phyloP scores from a whole-genome alignment of 805 yeast genomes.

The Nakazawaea anatomiae region DNA sequence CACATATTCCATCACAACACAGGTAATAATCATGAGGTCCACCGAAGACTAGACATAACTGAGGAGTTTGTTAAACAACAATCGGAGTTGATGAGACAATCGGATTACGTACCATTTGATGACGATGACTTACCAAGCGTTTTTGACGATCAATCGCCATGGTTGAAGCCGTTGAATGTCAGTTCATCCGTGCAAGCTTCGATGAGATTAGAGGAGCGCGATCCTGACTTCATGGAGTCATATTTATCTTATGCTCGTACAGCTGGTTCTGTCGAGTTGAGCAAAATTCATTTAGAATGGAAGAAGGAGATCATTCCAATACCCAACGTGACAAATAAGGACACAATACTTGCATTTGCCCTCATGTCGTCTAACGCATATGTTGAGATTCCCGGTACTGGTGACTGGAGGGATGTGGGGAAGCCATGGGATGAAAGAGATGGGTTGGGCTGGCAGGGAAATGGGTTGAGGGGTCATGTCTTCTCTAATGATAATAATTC shows the following conservation, averaged over 20 bases:
- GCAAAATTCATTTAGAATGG: constrained; percentile 58
- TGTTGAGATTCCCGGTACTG: constrained; percentile 65
- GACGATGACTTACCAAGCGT: constrained; percentile 3
- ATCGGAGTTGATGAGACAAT: constrained; percentile 5
- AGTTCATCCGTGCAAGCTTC: constrained; percentile 15
- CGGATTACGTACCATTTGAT: neutral
- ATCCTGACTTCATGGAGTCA: constrained; percentile 61
- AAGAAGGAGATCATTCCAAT: constrained; percentile 43
- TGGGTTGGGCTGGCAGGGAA: constrained; percentile 81
- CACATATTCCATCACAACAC: constrained; percentile 63
- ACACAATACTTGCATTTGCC: constrained; percentile 72
- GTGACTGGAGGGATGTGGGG: constrained; percentile 83
- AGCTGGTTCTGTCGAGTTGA: constrained; percentile 30
- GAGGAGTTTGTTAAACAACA: constrained; percentile 25
- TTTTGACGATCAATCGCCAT: constrained; percentile 12
- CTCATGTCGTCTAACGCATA: constrained; percentile 89
- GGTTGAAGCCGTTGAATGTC: constrained; percentile 15
- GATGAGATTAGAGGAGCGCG: constrained; percentile 36
- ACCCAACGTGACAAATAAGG: constrained; percentile 73
- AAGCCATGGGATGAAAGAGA: constrained; percentile 48
- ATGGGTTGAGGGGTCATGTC: constrained; percentile 87
- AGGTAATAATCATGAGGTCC: constrained; percentile 33
- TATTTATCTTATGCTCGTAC: constrained; percentile 53
- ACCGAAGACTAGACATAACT: constrained; percentile 47
- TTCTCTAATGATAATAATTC: constrained; percentile 55